Conservation (phyloP, 202 grass and related monocot genomes). For the Sporobolus alterniflorus region DNA sequence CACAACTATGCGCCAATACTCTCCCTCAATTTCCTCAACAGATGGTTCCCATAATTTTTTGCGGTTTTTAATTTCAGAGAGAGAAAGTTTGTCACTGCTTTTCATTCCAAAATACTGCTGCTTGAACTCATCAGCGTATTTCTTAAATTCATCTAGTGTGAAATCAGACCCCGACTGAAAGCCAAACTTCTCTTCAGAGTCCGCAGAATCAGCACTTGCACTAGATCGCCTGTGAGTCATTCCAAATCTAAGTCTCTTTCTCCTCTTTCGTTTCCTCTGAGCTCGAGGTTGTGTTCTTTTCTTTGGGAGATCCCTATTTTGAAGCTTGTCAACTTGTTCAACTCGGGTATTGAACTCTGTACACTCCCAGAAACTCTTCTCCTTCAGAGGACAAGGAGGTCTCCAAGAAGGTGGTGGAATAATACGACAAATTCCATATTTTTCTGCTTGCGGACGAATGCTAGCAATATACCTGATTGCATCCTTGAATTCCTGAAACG, state of each 20-base stretch:
- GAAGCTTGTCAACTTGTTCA: constrained; percentile 96
- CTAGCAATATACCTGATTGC: constrained; percentile 79
- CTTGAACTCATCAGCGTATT: constrained; percentile 77
- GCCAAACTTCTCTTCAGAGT: constrained; percentile 86
- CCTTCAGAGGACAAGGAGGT: constrained; percentile 72
- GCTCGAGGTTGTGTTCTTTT: constrained; percentile 58
- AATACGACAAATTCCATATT: constrained; percentile 93
- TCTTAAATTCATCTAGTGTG: constrained; percentile 75
- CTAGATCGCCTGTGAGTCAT: constrained; percentile 68
- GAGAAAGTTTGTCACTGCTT: constrained; percentile 41
- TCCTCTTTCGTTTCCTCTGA: constrained; percentile 74
- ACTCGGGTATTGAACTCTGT: constrained; percentile 86
- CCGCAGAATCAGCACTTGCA: constrained; percentile 37
- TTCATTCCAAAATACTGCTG: constrained; percentile 77
- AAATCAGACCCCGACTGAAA: constrained; percentile 96
- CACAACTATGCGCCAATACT: constrained; percentile 97
- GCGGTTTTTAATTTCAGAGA: constrained; percentile 39
- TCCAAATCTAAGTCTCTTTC: constrained; percentile 83
- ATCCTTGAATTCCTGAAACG: constrained; percentile 86
- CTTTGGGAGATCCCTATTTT: constrained; percentile 79
- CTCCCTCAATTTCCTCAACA: constrained; percentile 91
- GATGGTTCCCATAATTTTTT: constrained; percentile 64
- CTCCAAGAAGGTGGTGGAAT: constrained; percentile 85
- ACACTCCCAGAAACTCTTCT: constrained; percentile 73
- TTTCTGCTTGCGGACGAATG: constrained; percentile 74